Evolutionary conservation across 768 basidiomycete genomes (phyloP).

Genomic region (Mycena venus): DNA sequence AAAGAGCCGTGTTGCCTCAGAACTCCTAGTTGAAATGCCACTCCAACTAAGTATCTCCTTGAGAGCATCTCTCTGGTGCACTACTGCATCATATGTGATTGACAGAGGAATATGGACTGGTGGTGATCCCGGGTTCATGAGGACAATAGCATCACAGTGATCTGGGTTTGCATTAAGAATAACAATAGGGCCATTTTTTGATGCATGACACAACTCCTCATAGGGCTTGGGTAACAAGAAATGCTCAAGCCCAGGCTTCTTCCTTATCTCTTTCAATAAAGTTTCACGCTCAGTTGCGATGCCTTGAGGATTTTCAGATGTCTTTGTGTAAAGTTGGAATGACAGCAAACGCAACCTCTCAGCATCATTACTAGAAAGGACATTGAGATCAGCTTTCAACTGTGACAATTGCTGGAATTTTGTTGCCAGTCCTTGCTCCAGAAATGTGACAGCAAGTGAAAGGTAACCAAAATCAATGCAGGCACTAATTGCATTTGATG

Average conservation of each 20-base stretch:
- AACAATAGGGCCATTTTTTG: background rate
- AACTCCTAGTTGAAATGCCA: no score
- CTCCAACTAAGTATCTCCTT: no score
- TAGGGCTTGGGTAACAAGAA: background rate
- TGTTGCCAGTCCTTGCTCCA: slow-evolving; percentile 4
- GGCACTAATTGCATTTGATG: background rate
- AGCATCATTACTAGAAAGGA: background rate
- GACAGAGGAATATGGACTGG: background rate
- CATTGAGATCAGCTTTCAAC: background rate
- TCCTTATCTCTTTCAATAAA: background rate
- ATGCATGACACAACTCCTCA: background rate
- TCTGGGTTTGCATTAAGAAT: background rate
- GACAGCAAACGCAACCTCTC: background rate
- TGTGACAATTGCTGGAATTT: background rate
- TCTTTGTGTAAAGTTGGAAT: background rate
- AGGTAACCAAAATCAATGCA: background rate
- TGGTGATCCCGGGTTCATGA: background rate
- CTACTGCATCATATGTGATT: no score
- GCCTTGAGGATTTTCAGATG: background rate
- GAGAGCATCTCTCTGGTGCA: no score
- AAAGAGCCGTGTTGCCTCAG: no score
- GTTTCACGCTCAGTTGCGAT: no score
- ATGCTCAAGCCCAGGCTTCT: background rate
- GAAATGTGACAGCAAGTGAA: background rate
- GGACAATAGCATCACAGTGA: background rate